Evolutionary conservation across 768 basidiomycete genomes (phyloP).

Genomic region (Phaeotremella skinneri): DNA sequence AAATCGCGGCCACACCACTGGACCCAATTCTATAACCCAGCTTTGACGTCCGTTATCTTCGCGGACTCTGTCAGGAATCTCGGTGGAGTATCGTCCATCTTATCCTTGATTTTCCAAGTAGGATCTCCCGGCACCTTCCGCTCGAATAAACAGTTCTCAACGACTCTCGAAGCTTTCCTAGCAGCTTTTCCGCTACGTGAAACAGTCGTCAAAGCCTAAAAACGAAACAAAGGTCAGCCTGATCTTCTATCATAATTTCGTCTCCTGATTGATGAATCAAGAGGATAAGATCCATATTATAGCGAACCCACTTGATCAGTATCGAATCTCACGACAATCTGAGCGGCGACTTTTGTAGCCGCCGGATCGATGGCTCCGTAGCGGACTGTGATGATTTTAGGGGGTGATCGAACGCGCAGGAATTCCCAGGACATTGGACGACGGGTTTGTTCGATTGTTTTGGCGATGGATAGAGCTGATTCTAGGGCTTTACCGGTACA

Average conservation of each 20-base stretch:
- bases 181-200: not conserved
- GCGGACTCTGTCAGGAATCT: not conserved
- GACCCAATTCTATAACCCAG: too few relatives aligned
- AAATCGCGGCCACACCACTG: too few relatives aligned
- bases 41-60: too few relatives aligned
- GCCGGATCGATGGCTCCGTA: slow-evolving; percentile 10
- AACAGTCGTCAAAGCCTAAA: slow-evolving; percentile 15
- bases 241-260: too few relatives aligned
- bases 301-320: slow-evolving; percentile 18
- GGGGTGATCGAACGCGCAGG: slow-evolving; percentile 3
- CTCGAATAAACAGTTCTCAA: slow-evolving; percentile 21
- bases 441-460: slow-evolving; percentile 6
- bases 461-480: slow-evolving; percentile 8
- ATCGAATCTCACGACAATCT: slow-evolving; percentile 19
- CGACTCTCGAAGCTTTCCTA: slow-evolving; percentile 12
- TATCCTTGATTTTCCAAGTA: slow-evolving; percentile 21
- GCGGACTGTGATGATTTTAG: slow-evolving; percentile 17
- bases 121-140: slow-evolving; percentile 5
- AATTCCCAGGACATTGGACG: slow-evolving; percentile 12
- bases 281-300: not conserved
- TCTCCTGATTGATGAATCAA: too few relatives aligned
- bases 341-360: slow-evolving; percentile 3
- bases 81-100: slow-evolving; percentile 3
- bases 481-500: slow-evolving; percentile 5
- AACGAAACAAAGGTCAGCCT: not conserved